Evolutionary conservation across 2,329 filamentous ascomycete genomes (phyloP), one percentile per base, ranked within the genome.

Genomic region (Ophiostoma novo-ulmi): DNA sequence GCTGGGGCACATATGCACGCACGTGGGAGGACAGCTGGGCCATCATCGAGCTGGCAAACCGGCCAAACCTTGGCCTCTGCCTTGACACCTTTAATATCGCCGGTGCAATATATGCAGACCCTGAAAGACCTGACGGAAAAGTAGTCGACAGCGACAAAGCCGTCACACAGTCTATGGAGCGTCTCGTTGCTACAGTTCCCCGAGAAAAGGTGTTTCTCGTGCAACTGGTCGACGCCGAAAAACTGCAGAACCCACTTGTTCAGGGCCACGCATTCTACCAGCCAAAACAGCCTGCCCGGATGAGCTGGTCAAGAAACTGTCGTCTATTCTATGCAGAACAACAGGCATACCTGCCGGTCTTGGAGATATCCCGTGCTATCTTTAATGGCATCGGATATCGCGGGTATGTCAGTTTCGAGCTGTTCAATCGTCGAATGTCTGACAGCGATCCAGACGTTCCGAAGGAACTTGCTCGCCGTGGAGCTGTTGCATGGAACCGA

Each of bases 61-160:
- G 86, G 8, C 75, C 81, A 0, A 89, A 89, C 75, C 88, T 89
- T 72, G 87, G 87, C 0, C 79, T 88, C 48, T 88, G 86, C 75
- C 78, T 89, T n/a, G 87, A 89, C 75, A 88, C 85, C 0, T 89
- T 88, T 79, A 88, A 89, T 76, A 86, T 89, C 69, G 83, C 86
- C 0, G 87, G 83, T 1, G 77, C 84, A 2, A 82, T 87, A 22
- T 89, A 83, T 73, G 87, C 85, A 0, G 86, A 89, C 74, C 87
- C 87, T 0, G 78, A 82, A 0, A 75, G 80, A 0, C 72, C 77
- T 0, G 76, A 78, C 5, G 82, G 85, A 7, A 81, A 80, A 73
- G 83, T 77, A 0, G 71, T 76, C 13, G 80, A 82, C 71, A 86
- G 84, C 3, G 65, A 71, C 13, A 55, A 69, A 64, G 82, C 85